phyloP scores from a whole-genome alignment of 305 asterid species.

The Fraxinus xanthoxyloides region DNA sequence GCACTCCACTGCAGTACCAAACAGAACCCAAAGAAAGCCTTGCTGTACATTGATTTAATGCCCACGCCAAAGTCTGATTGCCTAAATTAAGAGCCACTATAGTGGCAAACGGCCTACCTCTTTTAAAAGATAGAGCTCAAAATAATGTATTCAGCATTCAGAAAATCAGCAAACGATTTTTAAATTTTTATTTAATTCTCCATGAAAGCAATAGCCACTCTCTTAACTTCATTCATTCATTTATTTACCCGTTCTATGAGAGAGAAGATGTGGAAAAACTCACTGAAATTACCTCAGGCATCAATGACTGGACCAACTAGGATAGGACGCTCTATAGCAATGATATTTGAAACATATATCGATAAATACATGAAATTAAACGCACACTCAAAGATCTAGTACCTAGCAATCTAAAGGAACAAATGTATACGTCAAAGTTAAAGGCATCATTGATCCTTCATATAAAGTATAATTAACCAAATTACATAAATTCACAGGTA shows the following conservation, averaged over 20 bases:
- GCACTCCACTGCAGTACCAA: neutral
- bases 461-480: constrained; percentile 16
- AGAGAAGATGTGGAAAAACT: neutral
- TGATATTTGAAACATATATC: neutral
- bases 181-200: neutral
- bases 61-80: neutral
- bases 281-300: neutral
- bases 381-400: constrained; percentile 1
- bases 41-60: neutral
- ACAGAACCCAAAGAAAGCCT: neutral
- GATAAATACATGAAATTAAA: neutral
- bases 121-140: neutral
- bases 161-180: neutral
- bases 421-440: neutral
- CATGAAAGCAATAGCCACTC: neutral
- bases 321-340: neutral
- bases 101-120: neutral
- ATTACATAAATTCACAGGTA: constrained; percentile 14
- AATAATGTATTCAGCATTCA: neutral
- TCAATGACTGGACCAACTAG: neutral
- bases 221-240: neutral
- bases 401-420: neutral
- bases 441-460: constrained; percentile 8
- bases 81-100: neutral
- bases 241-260: neutral